A percentile compares a stretch with the other conserved stretches of the same genome.
Evolutionary conservation across 176 grass and related monocot genomes (phyloP).

Genomic region (Eleusine coracana): DNA sequence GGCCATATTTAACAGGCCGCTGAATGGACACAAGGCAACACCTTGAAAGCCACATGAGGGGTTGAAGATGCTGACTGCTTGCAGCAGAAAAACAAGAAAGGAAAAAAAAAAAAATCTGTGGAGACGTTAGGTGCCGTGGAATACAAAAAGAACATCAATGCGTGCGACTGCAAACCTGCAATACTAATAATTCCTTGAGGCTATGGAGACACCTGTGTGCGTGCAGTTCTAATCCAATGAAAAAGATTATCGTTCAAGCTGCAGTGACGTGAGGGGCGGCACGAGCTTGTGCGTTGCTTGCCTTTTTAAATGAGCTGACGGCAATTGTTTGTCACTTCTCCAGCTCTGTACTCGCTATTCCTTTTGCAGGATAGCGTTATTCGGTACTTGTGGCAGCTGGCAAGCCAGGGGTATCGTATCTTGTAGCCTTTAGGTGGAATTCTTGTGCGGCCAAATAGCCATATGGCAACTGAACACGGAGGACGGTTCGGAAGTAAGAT

Average conservation of each 20-base stretch:
- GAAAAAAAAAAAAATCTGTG: neutral
- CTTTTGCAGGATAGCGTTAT: constrained; percentile 18
- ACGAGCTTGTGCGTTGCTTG: neutral
- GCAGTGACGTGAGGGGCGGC: constrained; percentile 43
- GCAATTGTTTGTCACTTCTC: constrained; percentile 37
- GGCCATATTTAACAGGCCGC: constrained; percentile 30
- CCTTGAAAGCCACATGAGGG: neutral
- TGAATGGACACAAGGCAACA: neutral
- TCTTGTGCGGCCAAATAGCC: neutral
- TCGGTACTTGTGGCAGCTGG: neutral
- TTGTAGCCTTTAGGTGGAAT: neutral
- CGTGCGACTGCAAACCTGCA: neutral
- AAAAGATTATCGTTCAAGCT: constrained; percentile 30
- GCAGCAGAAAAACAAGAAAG: neutral
- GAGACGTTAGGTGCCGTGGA: neutral
- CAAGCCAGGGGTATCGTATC: constrained; percentile 5
- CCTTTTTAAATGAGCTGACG: constrained; percentile 2
- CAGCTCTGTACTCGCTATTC: neutral
- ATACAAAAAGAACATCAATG: constrained; percentile 7
- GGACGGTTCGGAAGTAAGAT: constrained; percentile 1
- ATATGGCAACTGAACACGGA: constrained; percentile 27
- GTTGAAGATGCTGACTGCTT: constrained; percentile 10
- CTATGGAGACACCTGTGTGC: neutral
- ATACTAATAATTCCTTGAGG: neutral
- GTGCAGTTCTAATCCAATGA: neutral